Evolutionary conservation across 1,284 basidiomycete species (phyloP).

Genomic region (Irpex lacteus): DNA sequence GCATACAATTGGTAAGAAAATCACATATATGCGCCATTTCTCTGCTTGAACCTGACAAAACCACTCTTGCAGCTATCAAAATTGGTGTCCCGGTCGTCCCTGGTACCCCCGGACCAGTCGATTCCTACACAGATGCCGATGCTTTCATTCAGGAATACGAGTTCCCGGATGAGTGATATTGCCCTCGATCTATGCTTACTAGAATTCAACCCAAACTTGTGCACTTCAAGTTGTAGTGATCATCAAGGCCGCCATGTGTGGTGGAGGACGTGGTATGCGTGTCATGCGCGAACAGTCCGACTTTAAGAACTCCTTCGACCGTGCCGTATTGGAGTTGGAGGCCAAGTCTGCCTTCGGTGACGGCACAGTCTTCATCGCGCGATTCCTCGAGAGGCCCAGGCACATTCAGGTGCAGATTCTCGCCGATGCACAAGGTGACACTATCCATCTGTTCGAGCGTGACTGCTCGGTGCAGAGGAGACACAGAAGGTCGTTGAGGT

Average conservation of each 20-base stretch:
- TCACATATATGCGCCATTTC: not conserved
- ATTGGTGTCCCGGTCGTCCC: slow-evolving; percentile 95
- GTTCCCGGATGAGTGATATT: slow-evolving; percentile 71
- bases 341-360: slow-evolving; percentile 97
- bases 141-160: slow-evolving; percentile 93
- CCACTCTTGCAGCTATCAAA: slow-evolving; percentile 61
- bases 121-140: slow-evolving; percentile 77
- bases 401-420: slow-evolving; percentile 98
- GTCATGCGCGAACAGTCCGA: slow-evolving; percentile 92
- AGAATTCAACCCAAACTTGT: slow-evolving; percentile 15
- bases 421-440: slow-evolving; percentile 89
- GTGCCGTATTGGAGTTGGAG: slow-evolving; percentile 93
- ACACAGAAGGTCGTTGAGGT: slow-evolving; percentile 99
- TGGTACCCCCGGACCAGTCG: slow-evolving; percentile 94
- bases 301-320: slow-evolving; percentile 89
- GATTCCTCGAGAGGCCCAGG: slow-evolving; percentile 93
- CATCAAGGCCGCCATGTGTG: slow-evolving; percentile 98
- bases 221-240: slow-evolving; percentile 70
- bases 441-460: slow-evolving; percentile 96
- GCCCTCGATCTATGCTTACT: not conserved
- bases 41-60: not conserved
- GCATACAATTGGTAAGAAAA: slow-evolving; percentile 67
- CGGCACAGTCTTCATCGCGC: slow-evolving; percentile 98
- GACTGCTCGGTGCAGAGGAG: slow-evolving; percentile 98
- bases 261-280: slow-evolving; percentile 98